Percentiles rank a stretch among this genome's conserved stretches.
These are phyloP conservation scores for Globisporangium emineosum DNA, from an alignment of 352 stramenopile species.

Conservation along the genomic window DNA sequence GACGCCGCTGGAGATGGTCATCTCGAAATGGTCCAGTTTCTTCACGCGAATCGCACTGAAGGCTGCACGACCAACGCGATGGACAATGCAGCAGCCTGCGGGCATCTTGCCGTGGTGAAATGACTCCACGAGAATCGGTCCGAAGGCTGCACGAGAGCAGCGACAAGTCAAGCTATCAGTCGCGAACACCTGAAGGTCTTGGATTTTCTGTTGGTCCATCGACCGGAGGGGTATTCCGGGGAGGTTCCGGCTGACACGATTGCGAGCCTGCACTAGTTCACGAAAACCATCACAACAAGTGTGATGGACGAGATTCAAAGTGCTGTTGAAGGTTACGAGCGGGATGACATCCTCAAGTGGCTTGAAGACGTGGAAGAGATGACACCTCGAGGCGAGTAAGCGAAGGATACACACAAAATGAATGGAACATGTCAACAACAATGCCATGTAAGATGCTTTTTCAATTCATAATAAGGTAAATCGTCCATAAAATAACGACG, in stretches of 20 bases:
- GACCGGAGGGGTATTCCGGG: neutral
- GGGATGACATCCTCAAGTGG: constrained; percentile 1
- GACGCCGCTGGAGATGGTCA: neutral
- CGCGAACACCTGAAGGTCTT: neutral
- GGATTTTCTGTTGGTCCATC: neutral
- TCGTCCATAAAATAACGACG: neutral
- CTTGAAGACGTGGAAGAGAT: neutral
- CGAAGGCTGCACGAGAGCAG: neutral
- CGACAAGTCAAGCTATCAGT: neutral
- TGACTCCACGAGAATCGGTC: neutral
- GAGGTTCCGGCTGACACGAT: neutral
- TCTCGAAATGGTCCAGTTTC: neutral
- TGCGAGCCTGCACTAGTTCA: neutral
- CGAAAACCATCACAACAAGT: neutral
- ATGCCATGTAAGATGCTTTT: neutral
- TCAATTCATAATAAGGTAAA: neutral
- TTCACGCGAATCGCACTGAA: neutral
- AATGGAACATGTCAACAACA: neutral
- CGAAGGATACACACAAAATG: neutral
- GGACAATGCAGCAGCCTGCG: neutral
- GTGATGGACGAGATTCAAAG: neutral
- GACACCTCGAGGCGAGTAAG: neutral
- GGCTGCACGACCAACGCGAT: neutral
- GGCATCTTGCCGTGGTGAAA: neutral
- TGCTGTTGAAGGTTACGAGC: neutral